These are phyloP conservation scores for Lachnellula suecica DNA, from an alignment of 2,329 filamentous ascomycete genomes.

Conservation along the genomic window DNA sequence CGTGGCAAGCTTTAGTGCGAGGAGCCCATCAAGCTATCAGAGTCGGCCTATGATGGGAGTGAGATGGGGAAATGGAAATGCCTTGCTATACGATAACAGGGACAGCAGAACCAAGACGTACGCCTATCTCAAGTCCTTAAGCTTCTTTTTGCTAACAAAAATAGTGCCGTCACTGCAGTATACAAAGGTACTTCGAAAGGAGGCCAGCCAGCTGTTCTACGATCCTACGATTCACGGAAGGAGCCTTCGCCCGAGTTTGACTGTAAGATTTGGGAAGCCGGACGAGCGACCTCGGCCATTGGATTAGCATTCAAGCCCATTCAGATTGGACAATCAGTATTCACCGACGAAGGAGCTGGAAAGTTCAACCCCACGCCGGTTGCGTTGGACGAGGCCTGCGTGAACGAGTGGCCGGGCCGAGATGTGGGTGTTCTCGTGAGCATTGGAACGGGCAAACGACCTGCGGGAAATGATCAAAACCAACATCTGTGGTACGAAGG, in stretches of 20 bases:
- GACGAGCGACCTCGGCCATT: slow-evolving; percentile 88
- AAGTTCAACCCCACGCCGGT: slow-evolving; percentile 89
- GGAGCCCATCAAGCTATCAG: slow-evolving; percentile 57
- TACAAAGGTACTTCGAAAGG: slow-evolving; percentile 78
- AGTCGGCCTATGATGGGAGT: slow-evolving; percentile 50
- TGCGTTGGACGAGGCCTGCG: slow-evolving; percentile 82
- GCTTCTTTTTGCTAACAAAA: slow-evolving; percentile 19
- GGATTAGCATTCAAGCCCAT: slow-evolving; percentile 95
- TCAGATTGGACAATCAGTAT: slow-evolving; percentile 87
- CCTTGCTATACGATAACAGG: slow-evolving; percentile 81
- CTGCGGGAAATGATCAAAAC: slow-evolving; percentile 66
- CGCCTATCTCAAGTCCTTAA: slow-evolving; percentile 37
- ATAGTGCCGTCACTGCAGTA: slow-evolving; percentile 85
- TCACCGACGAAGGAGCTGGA: slow-evolving; percentile 88
- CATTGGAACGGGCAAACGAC: slow-evolving; percentile 88
- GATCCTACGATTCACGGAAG: slow-evolving; percentile 92
- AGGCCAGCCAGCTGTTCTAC: slow-evolving; percentile 69
- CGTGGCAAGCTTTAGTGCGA: slow-evolving; percentile 75
- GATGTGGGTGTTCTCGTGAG: slow-evolving; percentile 92
- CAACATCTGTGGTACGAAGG: slow-evolving; percentile 89
- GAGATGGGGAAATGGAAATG: slow-evolving; percentile 79
- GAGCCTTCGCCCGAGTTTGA: slow-evolving; percentile 89
- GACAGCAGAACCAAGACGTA: slow-evolving; percentile 89
- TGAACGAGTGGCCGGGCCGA: slow-evolving; percentile 93
- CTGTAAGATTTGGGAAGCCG: slow-evolving; percentile 96